These are phyloP conservation scores for Hemerocallis citrina DNA, from an alignment of 106 monocot species.

Conservation along the genomic window DNA sequence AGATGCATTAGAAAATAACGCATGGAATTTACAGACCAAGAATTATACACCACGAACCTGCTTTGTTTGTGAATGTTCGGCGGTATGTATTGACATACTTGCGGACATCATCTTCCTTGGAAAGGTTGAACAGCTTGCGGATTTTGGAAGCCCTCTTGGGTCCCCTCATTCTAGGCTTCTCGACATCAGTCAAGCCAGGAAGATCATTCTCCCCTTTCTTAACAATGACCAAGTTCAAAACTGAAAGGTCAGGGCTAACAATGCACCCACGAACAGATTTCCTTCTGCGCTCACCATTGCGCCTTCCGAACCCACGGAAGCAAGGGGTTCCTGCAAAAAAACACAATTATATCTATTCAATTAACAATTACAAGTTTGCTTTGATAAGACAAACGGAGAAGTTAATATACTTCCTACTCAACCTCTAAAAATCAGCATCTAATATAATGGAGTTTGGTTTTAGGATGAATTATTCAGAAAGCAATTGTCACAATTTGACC, in stretches of 20 bases:
- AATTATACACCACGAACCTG: slow-evolving; percentile 1
- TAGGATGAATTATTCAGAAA: no score
- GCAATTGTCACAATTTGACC: no score
- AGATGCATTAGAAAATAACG: no score
- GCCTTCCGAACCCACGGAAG: slow-evolving; percentile 25
- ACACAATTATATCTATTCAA: no score
- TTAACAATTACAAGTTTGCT: no score
- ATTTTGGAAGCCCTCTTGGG: slow-evolving; percentile 31
- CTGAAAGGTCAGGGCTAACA: slow-evolving; percentile 24
- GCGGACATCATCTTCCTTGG: slow-evolving; percentile 27
- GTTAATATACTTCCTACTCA: no score
- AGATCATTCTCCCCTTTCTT: slow-evolving; percentile 31
- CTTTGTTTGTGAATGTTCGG: slow-evolving; percentile 12
- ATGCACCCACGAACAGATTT: slow-evolving; percentile 30
- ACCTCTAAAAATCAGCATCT: no score
- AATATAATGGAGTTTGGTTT: no score
- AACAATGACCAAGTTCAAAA: slow-evolving; percentile 25
- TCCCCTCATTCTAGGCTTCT: slow-evolving; percentile 30
- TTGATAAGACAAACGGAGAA: no score
- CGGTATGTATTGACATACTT: slow-evolving; percentile 30
- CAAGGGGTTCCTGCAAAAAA: slow-evolving; percentile 17
- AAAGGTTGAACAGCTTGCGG: slow-evolving; percentile 27
- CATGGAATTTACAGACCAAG: not conserved
- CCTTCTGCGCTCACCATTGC: slow-evolving; percentile 30
- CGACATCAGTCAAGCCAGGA: slow-evolving; percentile 24